Percentiles rank a stretch among this genome's conserved stretches.
Evolutionary conservation across 2,329 filamentous ascomycete species (phyloP).

Genomic region (Myrmaecium sp.): DNA sequence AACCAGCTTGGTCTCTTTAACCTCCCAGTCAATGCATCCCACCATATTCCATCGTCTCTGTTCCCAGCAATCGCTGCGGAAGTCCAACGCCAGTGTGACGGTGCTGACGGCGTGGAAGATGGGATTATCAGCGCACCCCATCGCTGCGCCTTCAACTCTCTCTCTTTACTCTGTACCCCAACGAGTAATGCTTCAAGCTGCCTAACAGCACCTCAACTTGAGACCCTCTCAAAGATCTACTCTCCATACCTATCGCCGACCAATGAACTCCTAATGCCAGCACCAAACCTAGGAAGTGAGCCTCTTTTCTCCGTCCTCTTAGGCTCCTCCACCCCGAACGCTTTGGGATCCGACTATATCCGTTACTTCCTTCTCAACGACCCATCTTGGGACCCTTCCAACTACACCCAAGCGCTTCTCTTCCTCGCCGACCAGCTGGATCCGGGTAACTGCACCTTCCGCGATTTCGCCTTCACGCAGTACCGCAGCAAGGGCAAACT

Average conservation of each 20-base stretch:
- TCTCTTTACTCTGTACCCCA: constrained; percentile 2
- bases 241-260: no score
- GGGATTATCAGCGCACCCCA: constrained; percentile 3
- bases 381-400: constrained; percentile 23
- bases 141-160: constrained; percentile 3
- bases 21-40: constrained; percentile 1
- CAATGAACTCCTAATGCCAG: neutral
- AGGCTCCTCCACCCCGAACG: constrained; percentile 18
- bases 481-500: constrained; percentile 21
- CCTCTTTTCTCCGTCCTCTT: constrained; percentile 12
- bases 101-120: constrained; percentile 3
- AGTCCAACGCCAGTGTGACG: constrained; percentile 3
- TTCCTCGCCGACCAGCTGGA: constrained; percentile 22
- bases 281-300: neutral
- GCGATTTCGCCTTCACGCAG: constrained; percentile 28
- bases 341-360: constrained; percentile 21
- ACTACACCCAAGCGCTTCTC: constrained; percentile 22
- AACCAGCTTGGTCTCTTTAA: constrained; percentile 26
- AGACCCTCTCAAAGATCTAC: constrained; percentile 3
- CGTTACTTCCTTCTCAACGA: constrained; percentile 25
- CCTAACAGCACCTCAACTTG: constrained; percentile 2
- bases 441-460: constrained; percentile 33
- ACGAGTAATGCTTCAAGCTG: constrained; percentile 1
- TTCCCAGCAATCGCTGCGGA: constrained; percentile 3
- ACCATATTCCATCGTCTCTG: constrained; percentile 4